phyloP scores from a whole-genome alignment of 257 asterid genomes.

The Lantana camara region DNA sequence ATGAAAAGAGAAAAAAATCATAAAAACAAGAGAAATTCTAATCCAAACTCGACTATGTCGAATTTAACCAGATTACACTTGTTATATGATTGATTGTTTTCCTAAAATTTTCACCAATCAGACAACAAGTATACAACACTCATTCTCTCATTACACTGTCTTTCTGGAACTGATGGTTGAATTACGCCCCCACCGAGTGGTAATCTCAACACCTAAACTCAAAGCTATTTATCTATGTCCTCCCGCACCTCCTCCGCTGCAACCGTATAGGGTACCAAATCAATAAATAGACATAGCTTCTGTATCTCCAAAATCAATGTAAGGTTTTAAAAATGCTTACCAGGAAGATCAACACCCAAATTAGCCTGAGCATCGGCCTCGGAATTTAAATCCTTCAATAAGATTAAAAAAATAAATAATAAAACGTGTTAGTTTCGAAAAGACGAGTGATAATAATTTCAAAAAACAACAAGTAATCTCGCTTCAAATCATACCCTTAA shows the following conservation, averaged over 20 bases:
- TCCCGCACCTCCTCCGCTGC: constrained; percentile 81
- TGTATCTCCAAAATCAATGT: background rate
- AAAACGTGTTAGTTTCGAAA: background rate
- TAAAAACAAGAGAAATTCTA: constrained; percentile 9
- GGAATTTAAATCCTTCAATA: constrained; percentile 72
- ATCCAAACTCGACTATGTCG: no score
- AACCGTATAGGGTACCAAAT: constrained; percentile 16
- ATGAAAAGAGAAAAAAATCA: background rate
- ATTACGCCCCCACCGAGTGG: constrained; percentile 7
- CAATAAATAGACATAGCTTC: background rate
- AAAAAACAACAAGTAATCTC: background rate
- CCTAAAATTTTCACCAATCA: no score
- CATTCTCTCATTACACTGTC: no score
- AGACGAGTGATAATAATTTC: no score
- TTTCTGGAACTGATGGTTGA: no score
- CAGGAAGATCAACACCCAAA: constrained; percentile 85
- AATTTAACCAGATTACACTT: no score
- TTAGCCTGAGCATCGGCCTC: constrained; percentile 96
- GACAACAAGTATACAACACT: no score
- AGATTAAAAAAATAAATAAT: no score
- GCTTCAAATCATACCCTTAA: constrained; percentile 60
- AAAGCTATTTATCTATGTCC: constrained; percentile 53
- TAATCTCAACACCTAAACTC: constrained; percentile 20
- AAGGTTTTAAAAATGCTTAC: constrained; percentile 51
- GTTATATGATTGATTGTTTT: no score